Conservation (phyloP, 495 filamentous ascomycete species). For the Gamarada debralockiae region DNA sequence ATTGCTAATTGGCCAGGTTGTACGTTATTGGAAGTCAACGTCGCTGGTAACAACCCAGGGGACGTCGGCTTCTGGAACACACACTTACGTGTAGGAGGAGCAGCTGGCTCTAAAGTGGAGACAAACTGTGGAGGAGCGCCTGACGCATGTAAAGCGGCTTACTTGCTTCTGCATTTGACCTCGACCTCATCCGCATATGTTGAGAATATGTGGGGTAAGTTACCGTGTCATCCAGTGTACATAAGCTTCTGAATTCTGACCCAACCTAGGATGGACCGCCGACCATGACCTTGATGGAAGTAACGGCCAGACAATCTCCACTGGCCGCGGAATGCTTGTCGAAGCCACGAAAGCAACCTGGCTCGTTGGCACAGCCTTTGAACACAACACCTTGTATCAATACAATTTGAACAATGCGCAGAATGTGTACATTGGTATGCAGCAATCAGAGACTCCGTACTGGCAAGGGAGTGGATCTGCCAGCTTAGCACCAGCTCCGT, state of each 20-base stretch:
- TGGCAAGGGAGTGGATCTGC: constrained; percentile 55
- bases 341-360: constrained; percentile 53
- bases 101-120: constrained; percentile 39
- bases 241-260: too few relatives aligned
- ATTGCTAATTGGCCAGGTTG: too few relatives aligned
- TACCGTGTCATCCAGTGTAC: too few relatives aligned
- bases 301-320: not conserved
- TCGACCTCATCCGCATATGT: constrained; percentile 46
- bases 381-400: constrained; percentile 60
- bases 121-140: constrained; percentile 34
- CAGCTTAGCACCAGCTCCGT: constrained; percentile 57
- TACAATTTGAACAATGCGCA: constrained; percentile 15
- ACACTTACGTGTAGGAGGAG: constrained; percentile 55
- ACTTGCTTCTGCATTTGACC: constrained; percentile 45
- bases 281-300: constrained; percentile 49
- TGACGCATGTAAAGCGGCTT: constrained; percentile 48
- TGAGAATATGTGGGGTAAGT: constrained; percentile 58
- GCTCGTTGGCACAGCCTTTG: constrained; percentile 66
- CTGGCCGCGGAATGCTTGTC: constrained; percentile 28
- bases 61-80: constrained; percentile 52
- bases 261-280: constrained; percentile 51
- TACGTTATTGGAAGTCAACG: constrained; percentile 20
- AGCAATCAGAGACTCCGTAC: constrained; percentile 79
- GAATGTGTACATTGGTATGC: constrained; percentile 66
- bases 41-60: constrained; percentile 11